Evolutionary conservation across 371 early-diverging fungal species (phyloP).

Genomic region (Lichtheimia corymbifera): DNA sequence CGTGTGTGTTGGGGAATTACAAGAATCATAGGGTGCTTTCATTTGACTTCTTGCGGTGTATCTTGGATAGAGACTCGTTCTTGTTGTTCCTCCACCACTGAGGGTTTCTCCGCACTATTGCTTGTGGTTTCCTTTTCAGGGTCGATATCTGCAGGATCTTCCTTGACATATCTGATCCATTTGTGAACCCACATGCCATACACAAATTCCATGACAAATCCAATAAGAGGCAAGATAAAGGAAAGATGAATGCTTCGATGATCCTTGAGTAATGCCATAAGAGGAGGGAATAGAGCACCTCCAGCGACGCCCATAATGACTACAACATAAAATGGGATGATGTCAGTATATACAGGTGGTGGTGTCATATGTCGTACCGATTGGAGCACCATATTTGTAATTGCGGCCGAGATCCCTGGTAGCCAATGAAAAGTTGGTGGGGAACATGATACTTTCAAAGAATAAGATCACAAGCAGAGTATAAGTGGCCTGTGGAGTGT

Average conservation of each 20-base stretch:
- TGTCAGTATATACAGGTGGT: neutral
- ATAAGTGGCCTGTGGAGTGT: conserved; percentile 31
- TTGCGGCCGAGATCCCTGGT: conserved; percentile 47
- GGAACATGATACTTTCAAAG: conserved; percentile 50
- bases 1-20: no score
- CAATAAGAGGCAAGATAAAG: conserved; percentile 34
- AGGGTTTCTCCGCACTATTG: no score
- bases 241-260: conserved; percentile 34
- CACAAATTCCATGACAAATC: conserved; percentile 33
- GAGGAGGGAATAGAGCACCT: conserved; percentile 43
- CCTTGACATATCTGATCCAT: conserved; percentile 43
- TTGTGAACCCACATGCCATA: conserved; percentile 33
- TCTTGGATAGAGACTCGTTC: no score
- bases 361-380: conserved; percentile 25
- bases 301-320: conserved; percentile 50
- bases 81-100: no score
- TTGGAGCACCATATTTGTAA: conserved; percentile 44
- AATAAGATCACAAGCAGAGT: conserved; percentile 39
- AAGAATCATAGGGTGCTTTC: no score
- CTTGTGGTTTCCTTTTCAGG: neutral
- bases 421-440: conserved; percentile 49
- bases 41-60: no score
- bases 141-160: conserved; percentile 5
- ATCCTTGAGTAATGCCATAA: conserved; percentile 41
- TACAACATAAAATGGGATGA: conserved; percentile 16